Percentiles rank a stretch among this genome's conserved stretches.
Evolutionary conservation across 1,139 yeast species (phyloP).

Genomic region (Geotrichum phurueaensis): DNA sequence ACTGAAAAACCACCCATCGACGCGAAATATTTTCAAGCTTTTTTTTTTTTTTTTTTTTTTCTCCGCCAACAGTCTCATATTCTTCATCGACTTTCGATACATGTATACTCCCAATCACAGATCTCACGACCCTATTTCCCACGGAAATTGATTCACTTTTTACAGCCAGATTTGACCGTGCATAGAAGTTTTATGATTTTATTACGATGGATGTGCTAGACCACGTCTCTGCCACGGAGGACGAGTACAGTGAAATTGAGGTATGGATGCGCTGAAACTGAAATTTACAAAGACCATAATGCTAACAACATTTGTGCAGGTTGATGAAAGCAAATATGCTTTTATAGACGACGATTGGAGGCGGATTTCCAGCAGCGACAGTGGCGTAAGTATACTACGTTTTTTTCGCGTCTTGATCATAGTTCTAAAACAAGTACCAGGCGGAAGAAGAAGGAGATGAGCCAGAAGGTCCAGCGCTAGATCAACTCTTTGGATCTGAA

Average conservation of each 20-base stretch:
- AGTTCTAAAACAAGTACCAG: not conserved
- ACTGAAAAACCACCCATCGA: not conserved
- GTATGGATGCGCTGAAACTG: not conserved
- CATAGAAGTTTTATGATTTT: not conserved
- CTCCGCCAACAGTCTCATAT: not conserved
- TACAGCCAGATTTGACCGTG: not conserved
- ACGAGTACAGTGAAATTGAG: not conserved
- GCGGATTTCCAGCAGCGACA: not conserved
- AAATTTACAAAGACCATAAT: not conserved
- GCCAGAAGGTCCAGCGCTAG: not conserved
- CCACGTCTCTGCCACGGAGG: not conserved
- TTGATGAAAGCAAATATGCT: not conserved
- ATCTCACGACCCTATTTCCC: not conserved
- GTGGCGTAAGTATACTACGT: not conserved
- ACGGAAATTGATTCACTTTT: not conserved
- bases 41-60: not conserved
- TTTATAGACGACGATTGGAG: not conserved
- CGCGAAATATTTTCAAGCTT: not conserved
- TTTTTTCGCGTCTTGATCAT: not conserved
- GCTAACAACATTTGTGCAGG: not conserved
- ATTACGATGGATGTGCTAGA: not conserved
- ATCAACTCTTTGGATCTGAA: not conserved
- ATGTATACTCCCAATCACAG: not conserved
- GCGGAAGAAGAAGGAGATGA: not conserved
- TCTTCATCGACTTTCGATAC: not conserved